Evolutionary conservation across 306 rosid genomes (phyloP), one percentile per base, ranked within the genome.

Genomic region (Quercus dentata): DNA sequence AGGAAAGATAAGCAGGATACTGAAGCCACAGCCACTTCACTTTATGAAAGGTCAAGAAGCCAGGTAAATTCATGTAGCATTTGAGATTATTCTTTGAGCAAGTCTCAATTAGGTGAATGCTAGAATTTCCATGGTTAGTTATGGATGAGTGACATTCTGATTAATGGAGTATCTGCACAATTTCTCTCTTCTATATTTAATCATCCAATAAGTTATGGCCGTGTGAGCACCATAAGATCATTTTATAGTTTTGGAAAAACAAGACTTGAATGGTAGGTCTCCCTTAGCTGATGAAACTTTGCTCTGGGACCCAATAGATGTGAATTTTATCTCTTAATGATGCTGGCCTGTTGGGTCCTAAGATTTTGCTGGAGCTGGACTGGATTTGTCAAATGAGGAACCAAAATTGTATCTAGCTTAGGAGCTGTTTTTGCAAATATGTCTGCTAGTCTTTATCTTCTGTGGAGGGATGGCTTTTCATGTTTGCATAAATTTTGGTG

Each of bases 1-100:
- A 90, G 90, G 87, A 93, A 85, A 84, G 78, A 80, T 59, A 91
- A 82, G 84, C 76, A 76, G 62, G 76, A 84, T 76, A 64, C 81
- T 77, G 99, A 88, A 84, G 83, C 64, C 63, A 18, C 76, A 27
- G 83, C 73, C 79, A 46, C 85, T 74, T 71, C 86, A 68, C 86
- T 79, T 76, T 33, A 74, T 79, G 90, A 85, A 80, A 70, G 73
- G 77, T 89, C 92, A 69, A 87, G 81, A 81, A 94, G 76, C 84
- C 88, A 94, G 98, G 98, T 94, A 87, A 86, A 65, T 84, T 57
- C 28, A 65, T 31, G 55, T 73, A 38, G 52, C 59, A 33, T 14
- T 49, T 69, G 67, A 63, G 67, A 56, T 62, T 74, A 56, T 52
- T 75, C 28, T 64, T 55, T 82, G 11, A 44, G 65, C 55, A 76